phyloP scores from a whole-genome alignment of 2,329 filamentous ascomycete genomes.

The Xylariaceae sp. region DNA sequence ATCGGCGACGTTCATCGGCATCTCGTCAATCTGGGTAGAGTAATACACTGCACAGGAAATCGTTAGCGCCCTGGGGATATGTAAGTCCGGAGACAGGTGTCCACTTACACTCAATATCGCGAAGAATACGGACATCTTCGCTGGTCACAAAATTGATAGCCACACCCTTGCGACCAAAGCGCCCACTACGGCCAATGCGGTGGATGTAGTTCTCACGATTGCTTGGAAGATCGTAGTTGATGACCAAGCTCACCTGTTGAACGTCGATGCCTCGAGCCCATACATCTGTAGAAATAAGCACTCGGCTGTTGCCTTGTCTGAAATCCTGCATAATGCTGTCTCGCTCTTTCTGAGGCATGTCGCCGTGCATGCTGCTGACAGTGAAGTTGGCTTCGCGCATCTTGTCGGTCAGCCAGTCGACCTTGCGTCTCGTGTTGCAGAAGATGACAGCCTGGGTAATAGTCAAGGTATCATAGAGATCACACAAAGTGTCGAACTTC shows the following conservation, averaged over 20 bases:
- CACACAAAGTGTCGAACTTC: slow-evolving; percentile 98
- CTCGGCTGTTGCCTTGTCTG: slow-evolving; percentile 90
- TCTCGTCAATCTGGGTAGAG: slow-evolving; percentile 95
- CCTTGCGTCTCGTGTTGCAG: slow-evolving; percentile 98
- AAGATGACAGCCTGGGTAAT: slow-evolving; percentile 99
- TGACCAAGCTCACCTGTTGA: slow-evolving; percentile 95
- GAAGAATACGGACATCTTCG: slow-evolving; percentile 93
- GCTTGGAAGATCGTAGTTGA: slow-evolving; percentile 97
- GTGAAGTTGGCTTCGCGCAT: slow-evolving; percentile 99
- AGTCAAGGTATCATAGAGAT: slow-evolving; percentile 96
- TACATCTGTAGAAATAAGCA: slow-evolving; percentile 95
- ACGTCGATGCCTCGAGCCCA: slow-evolving; percentile 99
- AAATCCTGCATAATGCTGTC: slow-evolving; percentile 99
- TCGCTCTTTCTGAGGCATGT: slow-evolving; percentile 97
- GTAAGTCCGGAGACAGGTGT: not conserved
- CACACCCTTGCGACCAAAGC: slow-evolving; percentile 96
- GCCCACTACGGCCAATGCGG: slow-evolving; percentile 89
- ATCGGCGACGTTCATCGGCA: slow-evolving; percentile 90
- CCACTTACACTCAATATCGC: slow-evolving; percentile 85
- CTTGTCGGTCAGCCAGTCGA: slow-evolving; percentile 99
- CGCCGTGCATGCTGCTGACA: slow-evolving; percentile 96
- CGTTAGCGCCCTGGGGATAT: slow-evolving; percentile 3
- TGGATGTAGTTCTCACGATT: slow-evolving; percentile 99
- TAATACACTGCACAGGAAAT: slow-evolving; percentile 65
- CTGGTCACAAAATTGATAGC: slow-evolving; percentile 99